phyloP scores from a whole-genome alignment of 2,329 filamentous ascomycete genomes.

The Thielaviopsis musarum region DNA sequence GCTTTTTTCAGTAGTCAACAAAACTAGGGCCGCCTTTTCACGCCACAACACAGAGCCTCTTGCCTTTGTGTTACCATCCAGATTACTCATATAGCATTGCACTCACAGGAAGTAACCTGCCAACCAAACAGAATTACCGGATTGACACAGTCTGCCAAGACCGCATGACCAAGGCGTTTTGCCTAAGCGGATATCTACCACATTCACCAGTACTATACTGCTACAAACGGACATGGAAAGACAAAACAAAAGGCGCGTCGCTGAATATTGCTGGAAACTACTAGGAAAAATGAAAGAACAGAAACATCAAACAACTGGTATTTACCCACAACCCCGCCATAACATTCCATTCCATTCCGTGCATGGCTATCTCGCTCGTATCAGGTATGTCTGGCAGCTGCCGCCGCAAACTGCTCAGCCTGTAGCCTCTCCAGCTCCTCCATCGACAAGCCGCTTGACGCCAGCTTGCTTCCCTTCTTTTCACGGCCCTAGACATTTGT shows the following conservation, averaged over 20 bases:
- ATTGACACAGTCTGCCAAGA: no score
- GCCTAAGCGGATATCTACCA: no score
- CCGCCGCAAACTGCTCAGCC: slow-evolving; percentile 76
- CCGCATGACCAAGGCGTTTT: no score
- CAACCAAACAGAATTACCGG: no score
- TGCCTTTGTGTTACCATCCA: neutral
- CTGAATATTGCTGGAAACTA: neutral
- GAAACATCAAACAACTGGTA: neutral
- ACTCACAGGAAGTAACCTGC: no score
- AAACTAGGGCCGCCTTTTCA: neutral
- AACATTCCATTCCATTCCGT: neutral
- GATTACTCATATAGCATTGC: no score
- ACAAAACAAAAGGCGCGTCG: neutral
- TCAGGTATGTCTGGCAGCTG: slow-evolving; percentile 21
- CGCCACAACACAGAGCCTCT: neutral
- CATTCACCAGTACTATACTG: no score
- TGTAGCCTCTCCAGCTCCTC: slow-evolving; percentile 82
- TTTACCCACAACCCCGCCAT: neutral
- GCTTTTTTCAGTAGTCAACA: neutral
- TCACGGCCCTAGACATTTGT: slow-evolving; percentile 55
- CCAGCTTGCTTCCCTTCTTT: slow-evolving; percentile 94
- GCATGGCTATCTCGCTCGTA: neutral
- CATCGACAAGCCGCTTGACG: slow-evolving; percentile 79
- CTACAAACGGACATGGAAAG: no score
- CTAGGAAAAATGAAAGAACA: neutral